Percentiles rank a stretch among this genome's conserved stretches.
Conservation (phyloP, 163 green algal genomes). For the Scenedesmus sp. region DNA sequence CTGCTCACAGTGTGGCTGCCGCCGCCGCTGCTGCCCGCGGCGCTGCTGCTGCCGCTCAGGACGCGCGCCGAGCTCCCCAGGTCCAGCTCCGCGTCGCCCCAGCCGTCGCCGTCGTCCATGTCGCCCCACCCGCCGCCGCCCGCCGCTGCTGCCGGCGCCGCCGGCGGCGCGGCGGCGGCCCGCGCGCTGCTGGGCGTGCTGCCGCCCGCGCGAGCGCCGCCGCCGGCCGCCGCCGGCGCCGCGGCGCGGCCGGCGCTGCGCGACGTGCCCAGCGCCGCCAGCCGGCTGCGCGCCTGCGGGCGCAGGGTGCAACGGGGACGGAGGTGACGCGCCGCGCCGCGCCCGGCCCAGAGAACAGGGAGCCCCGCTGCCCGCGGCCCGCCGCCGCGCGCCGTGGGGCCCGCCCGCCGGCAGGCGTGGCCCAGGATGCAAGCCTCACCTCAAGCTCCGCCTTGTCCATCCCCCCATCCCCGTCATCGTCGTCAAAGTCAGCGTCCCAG, state of each 20-base stretch:
- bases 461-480: conserved; percentile 6
- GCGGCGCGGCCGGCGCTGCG: background rate
- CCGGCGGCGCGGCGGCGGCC: background rate
- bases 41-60: conserved; percentile 13
- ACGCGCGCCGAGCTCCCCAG: background rate
- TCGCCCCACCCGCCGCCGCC: conserved; percentile 33
- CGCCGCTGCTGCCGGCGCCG: background rate
- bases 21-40: background rate
- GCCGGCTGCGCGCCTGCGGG: conserved; percentile 30
- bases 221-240: background rate
- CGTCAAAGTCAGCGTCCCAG: conserved; percentile 44
- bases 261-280: conserved; percentile 10
- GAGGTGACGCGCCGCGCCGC: no score
- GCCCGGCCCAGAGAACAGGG: no score
- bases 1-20: background rate
- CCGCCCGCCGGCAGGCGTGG: no score
- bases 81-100: no score
- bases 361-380: background rate
- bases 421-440: background rate
- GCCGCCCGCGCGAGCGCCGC: background rate
- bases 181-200: background rate
- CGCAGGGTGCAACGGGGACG: background rate
- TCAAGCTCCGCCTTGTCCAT: conserved; percentile 41
- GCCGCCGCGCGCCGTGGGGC: background rate
- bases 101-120: conserved; percentile 30